Conservation (phyloP, 768 basidiomycete species). For the Leccinum uliginosum region DNA sequence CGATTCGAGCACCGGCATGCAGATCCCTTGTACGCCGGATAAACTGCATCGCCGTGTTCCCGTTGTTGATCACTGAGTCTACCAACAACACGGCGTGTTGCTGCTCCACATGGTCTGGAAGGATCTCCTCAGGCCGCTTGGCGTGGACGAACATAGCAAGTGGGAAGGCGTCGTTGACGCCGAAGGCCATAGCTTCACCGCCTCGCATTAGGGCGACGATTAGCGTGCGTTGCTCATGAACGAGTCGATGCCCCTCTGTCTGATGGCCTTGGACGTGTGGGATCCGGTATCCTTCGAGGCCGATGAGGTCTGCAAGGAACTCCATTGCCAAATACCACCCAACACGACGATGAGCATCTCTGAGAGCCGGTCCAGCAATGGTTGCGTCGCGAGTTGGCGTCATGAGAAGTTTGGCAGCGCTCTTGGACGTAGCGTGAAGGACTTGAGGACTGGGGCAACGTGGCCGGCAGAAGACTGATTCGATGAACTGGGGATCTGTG, state of each 20-base stretch:
- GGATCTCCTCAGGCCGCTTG: conserved; percentile 12
- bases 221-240: conserved; percentile 12
- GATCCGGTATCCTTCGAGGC: conserved; percentile 13
- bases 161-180: conserved; percentile 12
- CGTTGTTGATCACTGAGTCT: conserved; percentile 14
- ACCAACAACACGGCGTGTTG: conserved; percentile 14
- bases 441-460: conserved; percentile 9
- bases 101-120: conserved; percentile 11
- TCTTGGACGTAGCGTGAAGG: conserved; percentile 13
- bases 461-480: conserved; percentile 12
- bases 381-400: conserved; percentile 13
- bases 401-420: conserved; percentile 11
- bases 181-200: conserved; percentile 12
- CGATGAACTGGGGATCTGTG: conserved; percentile 12
- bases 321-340: conserved; percentile 15
- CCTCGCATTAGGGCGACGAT: conserved; percentile 15
- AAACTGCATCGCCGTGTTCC: conserved; percentile 13
- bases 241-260: conserved; percentile 12
- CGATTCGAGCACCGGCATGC: conserved; percentile 12
- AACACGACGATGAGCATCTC: conserved; percentile 15
- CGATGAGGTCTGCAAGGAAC: conserved; percentile 15
- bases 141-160: conserved; percentile 15
- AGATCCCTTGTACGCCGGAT: conserved; percentile 9
- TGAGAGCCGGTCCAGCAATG: conserved; percentile 14
- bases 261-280: conserved; percentile 14